phyloP scores from a whole-genome alignment of 1,284 basidiomycete genomes.

The Trametes pubescens region DNA sequence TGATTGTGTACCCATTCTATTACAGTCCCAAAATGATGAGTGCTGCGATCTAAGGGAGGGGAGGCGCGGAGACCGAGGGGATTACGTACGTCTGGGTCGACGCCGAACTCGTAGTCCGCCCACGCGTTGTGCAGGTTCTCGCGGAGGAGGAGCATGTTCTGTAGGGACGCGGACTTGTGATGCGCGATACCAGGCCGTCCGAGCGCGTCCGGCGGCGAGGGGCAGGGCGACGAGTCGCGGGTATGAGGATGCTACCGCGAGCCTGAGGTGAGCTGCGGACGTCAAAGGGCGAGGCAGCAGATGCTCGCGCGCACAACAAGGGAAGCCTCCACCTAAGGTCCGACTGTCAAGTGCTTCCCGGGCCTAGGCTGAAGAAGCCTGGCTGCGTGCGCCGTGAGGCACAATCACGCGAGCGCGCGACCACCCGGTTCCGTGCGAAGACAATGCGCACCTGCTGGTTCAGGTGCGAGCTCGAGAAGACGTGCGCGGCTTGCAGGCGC shows the following conservation, averaged over 20 bases:
- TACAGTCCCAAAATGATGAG: too few species aligned
- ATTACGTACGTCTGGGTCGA: slow-evolving; percentile 35
- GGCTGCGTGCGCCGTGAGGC: neutral
- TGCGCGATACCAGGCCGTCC: slow-evolving; percentile 8
- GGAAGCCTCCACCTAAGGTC: too few species aligned
- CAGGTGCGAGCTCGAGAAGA: slow-evolving; percentile 8
- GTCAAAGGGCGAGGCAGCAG: too few species aligned
- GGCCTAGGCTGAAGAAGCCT: neutral
- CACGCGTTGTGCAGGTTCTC: slow-evolving; percentile 34
- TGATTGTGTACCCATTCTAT: slow-evolving; percentile 35
- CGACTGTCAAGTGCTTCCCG: too few species aligned
- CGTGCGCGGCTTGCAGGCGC: neutral
- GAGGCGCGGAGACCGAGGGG: neutral
- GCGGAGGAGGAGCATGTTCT: slow-evolving; percentile 35
- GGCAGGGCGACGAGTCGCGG: neutral
- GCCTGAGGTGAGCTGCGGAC: too few species aligned
- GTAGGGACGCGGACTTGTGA: slow-evolving; percentile 33
- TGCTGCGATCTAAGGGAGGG: too few species aligned
- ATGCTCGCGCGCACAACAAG: too few species aligned
- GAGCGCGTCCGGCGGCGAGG: neutral
- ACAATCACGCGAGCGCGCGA: neutral
- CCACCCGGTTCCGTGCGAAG: neutral
- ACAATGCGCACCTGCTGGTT: neutral
- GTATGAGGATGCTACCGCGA: too few species aligned
- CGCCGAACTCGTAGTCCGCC: slow-evolving; percentile 36